These are phyloP conservation scores for Elsinoe necatrix DNA, from an alignment of 2,329 filamentous ascomycete genomes.

Conservation along the genomic window DNA sequence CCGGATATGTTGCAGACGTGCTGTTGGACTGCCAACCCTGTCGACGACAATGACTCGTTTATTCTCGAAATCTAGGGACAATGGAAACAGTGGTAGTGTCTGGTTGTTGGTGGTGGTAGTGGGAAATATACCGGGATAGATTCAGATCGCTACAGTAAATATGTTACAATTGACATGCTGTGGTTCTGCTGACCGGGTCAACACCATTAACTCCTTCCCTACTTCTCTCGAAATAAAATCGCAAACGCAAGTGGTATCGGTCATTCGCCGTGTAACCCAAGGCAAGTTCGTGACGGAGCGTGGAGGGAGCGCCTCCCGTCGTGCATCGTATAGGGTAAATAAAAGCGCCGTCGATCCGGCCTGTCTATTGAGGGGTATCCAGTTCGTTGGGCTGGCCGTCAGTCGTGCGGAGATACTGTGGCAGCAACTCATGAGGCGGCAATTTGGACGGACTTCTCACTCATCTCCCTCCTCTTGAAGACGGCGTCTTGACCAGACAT, in stretches of 20 bases:
- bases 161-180: not conserved
- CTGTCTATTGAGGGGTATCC: constrained; percentile 2
- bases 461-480: constrained; percentile 52
- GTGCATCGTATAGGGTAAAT: not conserved
- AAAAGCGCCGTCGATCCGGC: not conserved
- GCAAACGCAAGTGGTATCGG: not conserved
- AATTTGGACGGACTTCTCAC: constrained; percentile 29
- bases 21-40: too few relatives aligned
- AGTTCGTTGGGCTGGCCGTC: not conserved
- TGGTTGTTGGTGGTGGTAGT: not conserved
- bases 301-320: not conserved
- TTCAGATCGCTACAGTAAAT: not conserved
- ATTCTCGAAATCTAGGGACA: too few relatives aligned
- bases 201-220: not conserved
- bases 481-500: constrained; percentile 86
- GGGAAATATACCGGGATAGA: not conserved
- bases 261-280: not conserved
- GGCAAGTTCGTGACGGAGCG: not conserved
- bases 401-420: not conserved
- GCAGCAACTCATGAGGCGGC: constrained; percentile 4
- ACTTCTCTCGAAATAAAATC: not conserved
- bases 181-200: not conserved
- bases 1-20: too few relatives aligned
- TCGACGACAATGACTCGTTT: too few relatives aligned
- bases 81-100: too few relatives aligned